phyloP scores from a whole-genome alignment of 306 rosid genomes.

The Sindora glabra region DNA sequence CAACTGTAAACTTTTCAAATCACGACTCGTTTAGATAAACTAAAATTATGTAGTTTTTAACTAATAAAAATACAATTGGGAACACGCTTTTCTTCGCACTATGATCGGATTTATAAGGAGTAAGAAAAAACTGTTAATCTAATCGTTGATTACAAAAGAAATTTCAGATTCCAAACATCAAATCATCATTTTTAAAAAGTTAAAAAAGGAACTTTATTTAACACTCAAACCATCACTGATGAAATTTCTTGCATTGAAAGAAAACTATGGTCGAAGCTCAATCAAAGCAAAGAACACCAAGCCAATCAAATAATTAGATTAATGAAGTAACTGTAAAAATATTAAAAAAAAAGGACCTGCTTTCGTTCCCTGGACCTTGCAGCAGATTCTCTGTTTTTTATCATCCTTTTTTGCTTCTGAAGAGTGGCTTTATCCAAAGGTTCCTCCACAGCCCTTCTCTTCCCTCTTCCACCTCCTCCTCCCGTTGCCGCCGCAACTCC shows the following conservation, averaged over 20 bases:
- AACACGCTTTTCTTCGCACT: no score
- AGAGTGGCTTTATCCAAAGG: slow-evolving; percentile 70
- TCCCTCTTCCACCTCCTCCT: slow-evolving; percentile 44
- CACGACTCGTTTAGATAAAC: no score
- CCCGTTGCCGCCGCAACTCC: no score
- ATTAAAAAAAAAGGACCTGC: slow-evolving; percentile 52
- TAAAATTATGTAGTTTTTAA: no score
- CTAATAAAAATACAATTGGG: no score
- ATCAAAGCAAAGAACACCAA: background rate
- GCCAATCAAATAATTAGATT: no score
- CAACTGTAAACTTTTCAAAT: no score
- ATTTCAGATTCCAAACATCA: background rate
- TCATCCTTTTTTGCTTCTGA: slow-evolving; percentile 83
- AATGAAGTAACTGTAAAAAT: background rate
- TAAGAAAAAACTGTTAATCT: no score
- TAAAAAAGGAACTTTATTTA: background rate
- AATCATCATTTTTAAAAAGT: background rate
- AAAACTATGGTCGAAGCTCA: no score
- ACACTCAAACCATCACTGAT: background rate
- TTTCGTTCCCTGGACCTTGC: slow-evolving; percentile 94
- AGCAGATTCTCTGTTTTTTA: slow-evolving; percentile 85
- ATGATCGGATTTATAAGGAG: no score
- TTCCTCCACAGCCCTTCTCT: slow-evolving; percentile 60
- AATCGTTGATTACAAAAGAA: background rate
- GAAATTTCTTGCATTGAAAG: no score